Conservation (phyloP, 2,329 filamentous ascomycete genomes). For the Aureobasidium subglaciale region DNA sequence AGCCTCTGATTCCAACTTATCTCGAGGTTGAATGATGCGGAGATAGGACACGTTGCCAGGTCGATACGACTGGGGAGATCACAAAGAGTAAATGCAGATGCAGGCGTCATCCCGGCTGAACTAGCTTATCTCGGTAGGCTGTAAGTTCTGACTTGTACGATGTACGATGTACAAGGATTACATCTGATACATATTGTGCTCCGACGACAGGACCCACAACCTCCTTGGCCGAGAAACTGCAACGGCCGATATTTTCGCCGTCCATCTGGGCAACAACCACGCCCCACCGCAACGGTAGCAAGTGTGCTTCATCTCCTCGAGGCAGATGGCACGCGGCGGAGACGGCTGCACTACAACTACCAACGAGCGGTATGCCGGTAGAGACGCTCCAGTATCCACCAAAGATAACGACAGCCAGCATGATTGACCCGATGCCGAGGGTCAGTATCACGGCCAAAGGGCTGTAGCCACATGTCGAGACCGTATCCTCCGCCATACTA, state of each 20-base stretch:
- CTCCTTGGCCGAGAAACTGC: no score
- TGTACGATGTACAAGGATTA: no score
- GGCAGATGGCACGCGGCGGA: no score
- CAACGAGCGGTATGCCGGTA: background rate
- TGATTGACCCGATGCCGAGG: background rate
- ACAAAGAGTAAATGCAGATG: background rate
- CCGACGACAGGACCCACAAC: no score
- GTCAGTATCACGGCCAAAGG: background rate
- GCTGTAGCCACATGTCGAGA: background rate
- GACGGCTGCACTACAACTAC: background rate
- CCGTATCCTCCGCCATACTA: background rate
- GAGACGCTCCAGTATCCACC: background rate
- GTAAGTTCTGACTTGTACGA: no score
- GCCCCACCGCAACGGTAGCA: background rate
- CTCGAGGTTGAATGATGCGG: background rate
- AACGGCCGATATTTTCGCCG: no score
- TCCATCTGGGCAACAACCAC: no score
- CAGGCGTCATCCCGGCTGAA: no score
- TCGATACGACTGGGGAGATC: background rate
- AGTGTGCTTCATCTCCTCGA: background rate
- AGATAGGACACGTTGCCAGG: background rate
- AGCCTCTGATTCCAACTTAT: background rate
- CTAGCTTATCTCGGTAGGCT: no score
- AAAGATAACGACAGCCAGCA: background rate
- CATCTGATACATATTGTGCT: no score